These are phyloP conservation scores for Copromyces sp. DNA, from an alignment of 495 filamentous ascomycete genomes.

Conservation along the genomic window DNA sequence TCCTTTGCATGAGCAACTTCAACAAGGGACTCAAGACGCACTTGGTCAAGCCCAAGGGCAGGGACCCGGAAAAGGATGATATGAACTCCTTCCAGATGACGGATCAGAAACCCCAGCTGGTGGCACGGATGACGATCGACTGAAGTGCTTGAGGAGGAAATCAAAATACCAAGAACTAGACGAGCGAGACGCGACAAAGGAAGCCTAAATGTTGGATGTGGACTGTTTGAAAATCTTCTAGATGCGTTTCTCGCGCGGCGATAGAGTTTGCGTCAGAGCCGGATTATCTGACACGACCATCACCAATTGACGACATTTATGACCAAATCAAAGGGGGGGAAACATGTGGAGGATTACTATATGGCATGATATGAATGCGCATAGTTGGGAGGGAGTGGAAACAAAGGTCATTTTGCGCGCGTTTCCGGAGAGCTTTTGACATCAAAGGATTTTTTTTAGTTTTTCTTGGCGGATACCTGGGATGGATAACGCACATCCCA, in stretches of 20 bases:
- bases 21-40: conserved; percentile 82
- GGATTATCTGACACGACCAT: not conserved
- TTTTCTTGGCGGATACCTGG: not conserved
- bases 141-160: conserved; percentile 25
- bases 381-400: not conserved
- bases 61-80: conserved; percentile 59
- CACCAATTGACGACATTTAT: not conserved
- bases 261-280: not conserved
- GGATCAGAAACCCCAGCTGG: conserved; percentile 48
- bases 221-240: not conserved
- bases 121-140: conserved; percentile 84
- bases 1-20: conserved; percentile 84
- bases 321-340: not conserved
- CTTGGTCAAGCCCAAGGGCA: conserved; percentile 52
- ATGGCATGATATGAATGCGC: not conserved
- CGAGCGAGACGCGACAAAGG: not conserved
- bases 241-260: not conserved
- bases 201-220: conserved; percentile 3
- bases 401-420: not conserved
- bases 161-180: not conserved
- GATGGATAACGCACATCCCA: not conserved
- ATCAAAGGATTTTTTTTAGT: not conserved
- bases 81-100: conserved; percentile 60
- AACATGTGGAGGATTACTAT: conserved; percentile 1
- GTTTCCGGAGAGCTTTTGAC: not conserved